Conservation (phyloP, 148 eudicot genomes). For the Salicornia ramosissima region DNA sequence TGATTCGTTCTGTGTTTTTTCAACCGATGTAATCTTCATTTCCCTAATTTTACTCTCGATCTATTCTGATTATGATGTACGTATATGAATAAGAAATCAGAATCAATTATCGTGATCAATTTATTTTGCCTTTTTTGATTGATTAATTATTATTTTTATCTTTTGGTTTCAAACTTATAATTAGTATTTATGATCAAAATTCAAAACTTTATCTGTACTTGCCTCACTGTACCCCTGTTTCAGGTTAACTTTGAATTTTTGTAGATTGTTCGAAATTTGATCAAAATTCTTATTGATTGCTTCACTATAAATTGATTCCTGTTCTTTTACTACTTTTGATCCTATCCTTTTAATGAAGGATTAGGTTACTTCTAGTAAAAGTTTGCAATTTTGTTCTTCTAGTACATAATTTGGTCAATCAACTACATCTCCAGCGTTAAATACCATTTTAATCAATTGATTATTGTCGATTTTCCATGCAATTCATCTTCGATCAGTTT, state of each 20-base stretch:
- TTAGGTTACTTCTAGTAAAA: neutral
- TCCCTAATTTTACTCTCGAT: conserved; percentile 29
- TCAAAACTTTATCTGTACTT: conserved; percentile 22
- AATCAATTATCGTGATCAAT: conserved; percentile 14
- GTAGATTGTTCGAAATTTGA: conserved; percentile 6
- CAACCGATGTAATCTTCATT: conserved; percentile 32
- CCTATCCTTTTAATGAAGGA: neutral
- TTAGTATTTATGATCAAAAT: conserved; percentile 24
- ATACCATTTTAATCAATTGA: conserved; percentile 17
- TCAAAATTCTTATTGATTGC: neutral
- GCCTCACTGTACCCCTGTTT: conserved; percentile 21
- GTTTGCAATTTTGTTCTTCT: conserved; percentile 6
- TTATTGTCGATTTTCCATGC: neutral
- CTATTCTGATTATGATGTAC: conserved; percentile 42
- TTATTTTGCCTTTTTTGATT: neutral
- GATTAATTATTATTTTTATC: conserved; percentile 16
- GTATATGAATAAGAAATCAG: neutral
- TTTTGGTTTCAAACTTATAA: no score
- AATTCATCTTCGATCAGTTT: neutral
- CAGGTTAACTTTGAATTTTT: conserved; percentile 14
- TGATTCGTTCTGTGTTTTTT: conserved; percentile 26
- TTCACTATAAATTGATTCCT: conserved; percentile 3
- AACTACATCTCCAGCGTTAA: neutral
- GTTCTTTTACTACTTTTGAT: neutral
- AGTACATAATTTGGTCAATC: conserved; percentile 21